Evolutionary conservation across 2,329 filamentous ascomycete genomes (phyloP).

Genomic region (Botrytis deweyae): DNA sequence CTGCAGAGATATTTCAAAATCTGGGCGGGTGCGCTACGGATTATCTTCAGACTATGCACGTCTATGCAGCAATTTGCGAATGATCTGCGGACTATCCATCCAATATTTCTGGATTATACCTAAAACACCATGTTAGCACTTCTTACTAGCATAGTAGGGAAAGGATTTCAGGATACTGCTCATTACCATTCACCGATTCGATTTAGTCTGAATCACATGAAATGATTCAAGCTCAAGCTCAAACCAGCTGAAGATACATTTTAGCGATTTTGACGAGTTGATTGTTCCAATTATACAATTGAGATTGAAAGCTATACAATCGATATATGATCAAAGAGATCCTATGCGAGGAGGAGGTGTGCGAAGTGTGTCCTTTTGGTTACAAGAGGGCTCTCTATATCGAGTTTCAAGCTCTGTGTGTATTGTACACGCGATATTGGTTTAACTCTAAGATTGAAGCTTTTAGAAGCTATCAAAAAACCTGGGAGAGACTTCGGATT

Average conservation of each 20-base stretch:
- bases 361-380: fast-evolving
- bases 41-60: no score
- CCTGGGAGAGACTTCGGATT: fast-evolving
- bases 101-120: fast-evolving
- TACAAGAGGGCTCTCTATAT: background rate
- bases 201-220: background rate
- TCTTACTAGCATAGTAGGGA: background rate
- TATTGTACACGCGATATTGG: background rate
- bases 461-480: fast-evolving
- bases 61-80: no score
- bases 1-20: no score
- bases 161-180: fast-evolving
- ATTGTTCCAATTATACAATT: fast-evolving
- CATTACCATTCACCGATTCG: background rate
- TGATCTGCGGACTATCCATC: fast-evolving
- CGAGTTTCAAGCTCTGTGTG: background rate
- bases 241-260: background rate
- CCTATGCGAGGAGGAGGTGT: background rate
- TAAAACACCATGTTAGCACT: background rate
- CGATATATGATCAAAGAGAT: background rate
- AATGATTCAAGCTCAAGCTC: background rate
- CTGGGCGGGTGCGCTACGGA: fast-evolving
- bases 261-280: background rate
- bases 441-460: background rate
- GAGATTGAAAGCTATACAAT: background rate